Evolutionary conservation across 2,329 filamentous ascomycete species (phyloP), one percentile per base, ranked within the genome.

Genomic region (Phialophora tarda): DNA sequence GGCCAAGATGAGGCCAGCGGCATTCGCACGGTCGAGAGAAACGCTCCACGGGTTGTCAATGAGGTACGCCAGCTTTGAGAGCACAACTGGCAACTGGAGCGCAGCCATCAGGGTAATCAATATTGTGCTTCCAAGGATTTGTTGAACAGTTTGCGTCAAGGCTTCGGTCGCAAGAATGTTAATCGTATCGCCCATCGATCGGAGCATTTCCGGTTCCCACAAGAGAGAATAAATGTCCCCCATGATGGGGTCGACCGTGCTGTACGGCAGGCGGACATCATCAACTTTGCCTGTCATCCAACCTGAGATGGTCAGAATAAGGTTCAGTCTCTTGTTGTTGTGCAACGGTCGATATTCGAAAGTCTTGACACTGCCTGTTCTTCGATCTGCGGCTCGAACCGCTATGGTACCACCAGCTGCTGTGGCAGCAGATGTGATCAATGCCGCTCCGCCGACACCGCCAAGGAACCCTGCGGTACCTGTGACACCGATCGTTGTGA

Each of bases 241-340:
- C 95, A 99, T 99, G 69, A 98, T 87, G 0, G 96, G 92, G 77
- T 99, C 93, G 6, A 99, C 90, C 0, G 96, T 99, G 81, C 93
- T 97, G 79, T 91, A 99, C 7, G 95, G 95, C 74, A 99, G 80
- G 67, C 95, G 91, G 58, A 99, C 93, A 77, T 99, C 95, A 79
- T 99, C 95, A 61, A 96, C 89, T 76, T 96, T 98, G 74, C 96
- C 95, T 48, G 92, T 97, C 91, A 99, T 96, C 95, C 95, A 99
- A 3, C 95, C 95, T 0, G 94, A 93, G 32, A 99, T 88, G 0
- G 95, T 98, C 47, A 99, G 88, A 70, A 99, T 95, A 32, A 99
- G 85, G 73, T 99, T 98, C 47, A 97, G 91, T 65, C 93, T 86
- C 80, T 99, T 99, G 79, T 98, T 98, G 81, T 99, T 99, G 82